phyloP scores from a whole-genome alignment of 257 asterid genomes.

The Vinca minor region DNA sequence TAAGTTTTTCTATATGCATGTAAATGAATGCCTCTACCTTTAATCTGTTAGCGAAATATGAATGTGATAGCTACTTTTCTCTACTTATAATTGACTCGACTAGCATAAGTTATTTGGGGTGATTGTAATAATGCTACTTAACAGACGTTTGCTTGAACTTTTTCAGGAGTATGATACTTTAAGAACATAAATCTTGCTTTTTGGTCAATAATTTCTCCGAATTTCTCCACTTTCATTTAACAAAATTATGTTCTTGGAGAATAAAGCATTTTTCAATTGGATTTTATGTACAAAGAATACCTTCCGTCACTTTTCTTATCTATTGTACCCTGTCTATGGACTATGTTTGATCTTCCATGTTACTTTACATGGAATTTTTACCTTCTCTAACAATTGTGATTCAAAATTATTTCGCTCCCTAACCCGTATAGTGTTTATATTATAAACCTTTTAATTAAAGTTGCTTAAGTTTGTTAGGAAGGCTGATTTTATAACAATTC shows the following conservation, averaged over 20 bases:
- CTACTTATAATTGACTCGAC: too few species aligned
- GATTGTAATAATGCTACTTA: neutral
- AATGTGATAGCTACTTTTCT: neutral
- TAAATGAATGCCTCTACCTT: neutral
- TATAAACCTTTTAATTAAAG: neutral
- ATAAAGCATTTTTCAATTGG: too few species aligned
- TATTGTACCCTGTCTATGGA: too few species aligned
- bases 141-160: neutral
- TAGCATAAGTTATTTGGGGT: neutral
- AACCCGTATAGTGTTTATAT: neutral
- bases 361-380: too few species aligned
- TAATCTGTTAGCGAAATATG: neutral
- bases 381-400: too few species aligned
- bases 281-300: too few species aligned
- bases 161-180: too few species aligned
- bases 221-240: too few species aligned
- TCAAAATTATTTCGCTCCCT: accelerated
- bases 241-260: too few species aligned
- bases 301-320: neutral
- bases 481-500: too few species aligned
- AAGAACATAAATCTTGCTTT: neutral
- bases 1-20: neutral
- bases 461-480: too few species aligned
- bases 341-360: neutral
- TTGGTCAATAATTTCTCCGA: neutral